These are phyloP conservation scores for Curvularia verruculosa DNA, from an alignment of 2,329 filamentous ascomycete species.

Conservation along the genomic window DNA sequence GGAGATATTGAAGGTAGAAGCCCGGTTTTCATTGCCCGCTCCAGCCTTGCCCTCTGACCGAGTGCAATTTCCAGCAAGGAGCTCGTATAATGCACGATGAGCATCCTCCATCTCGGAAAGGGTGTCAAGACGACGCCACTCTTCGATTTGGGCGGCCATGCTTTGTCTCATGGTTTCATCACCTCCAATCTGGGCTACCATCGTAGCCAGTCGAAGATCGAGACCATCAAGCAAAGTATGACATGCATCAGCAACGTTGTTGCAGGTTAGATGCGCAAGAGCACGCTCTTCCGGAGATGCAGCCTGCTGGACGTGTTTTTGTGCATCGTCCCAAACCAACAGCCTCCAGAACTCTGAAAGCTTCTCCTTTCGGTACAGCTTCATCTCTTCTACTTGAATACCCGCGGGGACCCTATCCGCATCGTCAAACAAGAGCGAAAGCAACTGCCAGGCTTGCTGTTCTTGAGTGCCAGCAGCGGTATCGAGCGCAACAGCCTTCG, in stretches of 20 bases:
- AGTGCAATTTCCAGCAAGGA: conserved; percentile 86
- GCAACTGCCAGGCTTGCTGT: conserved; percentile 81
- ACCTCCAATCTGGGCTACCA: conserved; percentile 83
- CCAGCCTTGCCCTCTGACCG: conserved; percentile 77
- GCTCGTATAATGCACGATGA: conserved; percentile 85
- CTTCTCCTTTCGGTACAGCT: conserved; percentile 59
- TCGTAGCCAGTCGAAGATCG: conserved; percentile 82
- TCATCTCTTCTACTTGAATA: conserved; percentile 52
- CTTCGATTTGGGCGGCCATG: conserved; percentile 78
- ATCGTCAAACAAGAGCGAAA: conserved; percentile 84
- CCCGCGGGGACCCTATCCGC: conserved; percentile 41
- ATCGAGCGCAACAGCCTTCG: conserved; percentile 49
- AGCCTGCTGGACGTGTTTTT: conserved; percentile 61
- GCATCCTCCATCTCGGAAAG: conserved; percentile 86
- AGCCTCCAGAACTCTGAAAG: conserved; percentile 71
- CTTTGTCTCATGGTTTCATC: conserved; percentile 71
- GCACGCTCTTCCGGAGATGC: conserved; percentile 80
- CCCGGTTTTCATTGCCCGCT: conserved; percentile 77
- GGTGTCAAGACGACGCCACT: conserved; percentile 83
- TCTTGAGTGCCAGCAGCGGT: conserved; percentile 62
- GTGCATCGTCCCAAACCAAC: conserved; percentile 49
- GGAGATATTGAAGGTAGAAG: conserved; percentile 80
- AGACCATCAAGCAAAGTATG: conserved; percentile 75
- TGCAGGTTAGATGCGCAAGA: conserved; percentile 76
- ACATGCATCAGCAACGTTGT: conserved; percentile 83